Evolutionary conservation across 75 land plant genomes (phyloP), one percentile per base, ranked within the genome.

Genomic region (Selaginella moellendorffii): DNA sequence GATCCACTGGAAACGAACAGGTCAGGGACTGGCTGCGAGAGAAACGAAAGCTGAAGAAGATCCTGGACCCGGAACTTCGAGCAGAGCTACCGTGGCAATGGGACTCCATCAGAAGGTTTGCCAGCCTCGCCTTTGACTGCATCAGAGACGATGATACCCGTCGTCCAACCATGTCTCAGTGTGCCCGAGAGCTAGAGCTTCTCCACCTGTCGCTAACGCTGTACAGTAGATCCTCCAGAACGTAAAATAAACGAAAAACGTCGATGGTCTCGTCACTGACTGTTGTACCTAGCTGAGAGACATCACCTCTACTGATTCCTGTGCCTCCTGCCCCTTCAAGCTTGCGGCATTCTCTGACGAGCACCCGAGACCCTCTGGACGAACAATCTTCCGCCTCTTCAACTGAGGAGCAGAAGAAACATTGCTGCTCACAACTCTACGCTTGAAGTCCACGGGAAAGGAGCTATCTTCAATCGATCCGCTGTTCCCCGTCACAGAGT

Each of bases 21-120:
- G 59, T 56, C 8, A 56, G 59, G 21, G 59, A 56, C 19, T 21
- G n/a, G 5, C 24, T 56, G 21, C 21, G 59, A 19, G 24, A 56
- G 25, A 25, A 19, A 56, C 5, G 59, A 56, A 56, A 56, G 24
- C 59, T 56, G 59, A 56, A 25, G 59, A 56, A 56, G 59, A 56
- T 56, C 24, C 59, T 56, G 21, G 59, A 56, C 24, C 24, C 59
- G 8, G 59, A 56, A 56, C 21, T 56, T 8, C 5, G n/a, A 21
- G n/a, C 21, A 9, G 59, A 56, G 59, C 23, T 19, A 25, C 59
- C 21, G 9, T 24, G 24, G 19, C 14, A 14, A 5, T 21, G 19
- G 59, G 59, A 25, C 5, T 21, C 21, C 8, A 19, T 56, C 21
- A 56, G n/a, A 25, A 56, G 59, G 59, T 56, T 56, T 56, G 59